Percentiles rank a stretch among this genome's conserved stretches.
Evolutionary conservation across 2,329 filamentous ascomycete species (phyloP).

Genomic region (Onygenales sp.): DNA sequence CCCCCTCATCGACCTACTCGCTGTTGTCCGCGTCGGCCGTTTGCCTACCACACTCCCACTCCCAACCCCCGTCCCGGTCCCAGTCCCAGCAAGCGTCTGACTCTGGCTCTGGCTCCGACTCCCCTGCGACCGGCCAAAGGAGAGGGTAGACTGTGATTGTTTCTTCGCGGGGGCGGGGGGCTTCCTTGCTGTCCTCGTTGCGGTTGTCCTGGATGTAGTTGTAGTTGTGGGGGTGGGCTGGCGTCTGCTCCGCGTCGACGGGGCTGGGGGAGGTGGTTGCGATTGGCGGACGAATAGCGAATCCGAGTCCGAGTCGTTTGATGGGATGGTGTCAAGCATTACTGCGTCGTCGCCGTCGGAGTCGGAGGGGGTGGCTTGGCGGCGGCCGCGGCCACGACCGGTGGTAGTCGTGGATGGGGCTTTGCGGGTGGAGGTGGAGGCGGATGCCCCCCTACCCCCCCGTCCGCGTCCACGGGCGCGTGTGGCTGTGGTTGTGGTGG

Average conservation of each 20-base stretch:
- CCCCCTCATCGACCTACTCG: constrained; percentile 20
- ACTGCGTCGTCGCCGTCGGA: constrained; percentile 30
- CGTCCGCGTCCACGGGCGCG: constrained; percentile 17
- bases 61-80: constrained; percentile 17
- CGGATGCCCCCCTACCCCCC: constrained; percentile 9
- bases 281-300: constrained; percentile 34
- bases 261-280: constrained; percentile 10
- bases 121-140: constrained; percentile 31
- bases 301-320: constrained; percentile 21
- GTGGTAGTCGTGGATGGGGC: constrained; percentile 16
- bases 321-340: constrained; percentile 27
- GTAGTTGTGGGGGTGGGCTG: constrained; percentile 12
- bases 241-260: background rate
- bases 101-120: constrained; percentile 11
- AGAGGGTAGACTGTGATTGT: constrained; percentile 31
- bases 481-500: constrained; percentile 30
- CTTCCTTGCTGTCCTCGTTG: constrained; percentile 18
- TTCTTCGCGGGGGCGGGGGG: constrained; percentile 20
- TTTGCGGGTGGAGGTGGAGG: constrained; percentile 22
- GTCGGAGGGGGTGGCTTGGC: constrained; percentile 21
- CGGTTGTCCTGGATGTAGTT: constrained; percentile 9
- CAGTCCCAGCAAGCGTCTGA: constrained; percentile 12
- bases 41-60: constrained; percentile 16
- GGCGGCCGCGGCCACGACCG: constrained; percentile 13
- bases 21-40: constrained; percentile 18